A percentile compares a stretch with the other conserved stretches of the same genome.
Evolutionary conservation across 129 eudicot genomes (phyloP).

Genomic region (Escallonia rubra): DNA sequence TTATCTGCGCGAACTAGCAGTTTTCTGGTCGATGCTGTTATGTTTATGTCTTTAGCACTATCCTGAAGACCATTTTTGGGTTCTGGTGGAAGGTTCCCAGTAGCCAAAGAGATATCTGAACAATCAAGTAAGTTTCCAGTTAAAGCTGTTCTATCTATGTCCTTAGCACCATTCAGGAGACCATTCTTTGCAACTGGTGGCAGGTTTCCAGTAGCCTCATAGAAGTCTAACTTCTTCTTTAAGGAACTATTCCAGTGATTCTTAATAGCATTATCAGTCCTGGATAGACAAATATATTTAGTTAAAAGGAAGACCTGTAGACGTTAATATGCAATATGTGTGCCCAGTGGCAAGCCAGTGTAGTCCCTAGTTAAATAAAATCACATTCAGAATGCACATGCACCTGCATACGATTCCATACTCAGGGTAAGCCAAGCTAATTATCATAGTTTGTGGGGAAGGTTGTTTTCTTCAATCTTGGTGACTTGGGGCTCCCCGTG

Average conservation of each 20-base stretch:
- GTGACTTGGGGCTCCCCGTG: too few relatives aligned
- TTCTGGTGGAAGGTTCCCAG: conserved; percentile 56
- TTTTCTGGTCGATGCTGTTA: conserved; percentile 16
- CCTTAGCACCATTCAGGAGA: conserved; percentile 19
- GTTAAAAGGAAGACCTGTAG: conserved; percentile 8
- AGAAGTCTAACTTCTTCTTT: conserved; percentile 71
- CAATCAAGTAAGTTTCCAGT: conserved; percentile 9
- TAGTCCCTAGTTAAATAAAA: too few relatives aligned
- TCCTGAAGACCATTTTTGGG: conserved; percentile 26
- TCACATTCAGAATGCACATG: not conserved
- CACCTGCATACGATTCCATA: not conserved
- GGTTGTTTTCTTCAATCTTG: not conserved
- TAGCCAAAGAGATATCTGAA: conserved; percentile 63
- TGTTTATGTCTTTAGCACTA: conserved; percentile 17
- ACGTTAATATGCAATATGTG: conserved; percentile 34
- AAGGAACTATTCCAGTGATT: conserved; percentile 98
- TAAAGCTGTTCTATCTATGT: conserved; percentile 12
- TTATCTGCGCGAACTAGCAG: conserved; percentile 22
- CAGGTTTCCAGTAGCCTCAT: conserved; percentile 53
- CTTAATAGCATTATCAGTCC: conserved; percentile 97
- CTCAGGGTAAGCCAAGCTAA: not conserved
- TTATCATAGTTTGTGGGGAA: not conserved
- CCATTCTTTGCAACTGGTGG: conserved; percentile 41
- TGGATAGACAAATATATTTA: conserved; percentile 47
- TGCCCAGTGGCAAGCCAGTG: not conserved